A percentile compares a stretch with the other conserved stretches of the same genome.
Evolutionary conservation across 345 rosid genomes (phyloP).

Genomic region (Dimocarpus longan): DNA sequence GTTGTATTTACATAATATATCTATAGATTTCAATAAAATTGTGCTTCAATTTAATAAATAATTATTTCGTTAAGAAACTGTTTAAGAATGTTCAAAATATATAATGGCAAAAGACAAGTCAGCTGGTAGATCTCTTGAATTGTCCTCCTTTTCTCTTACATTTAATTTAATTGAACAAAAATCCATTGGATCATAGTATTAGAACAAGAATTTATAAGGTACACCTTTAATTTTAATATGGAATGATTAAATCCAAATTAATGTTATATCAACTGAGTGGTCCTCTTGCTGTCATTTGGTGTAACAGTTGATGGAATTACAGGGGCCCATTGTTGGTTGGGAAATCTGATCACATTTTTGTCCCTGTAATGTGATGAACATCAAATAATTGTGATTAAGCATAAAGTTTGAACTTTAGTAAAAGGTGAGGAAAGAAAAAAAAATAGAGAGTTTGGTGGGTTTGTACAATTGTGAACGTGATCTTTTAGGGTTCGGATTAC

Average conservation of each 20-base stretch:
- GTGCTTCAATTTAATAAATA: too few relatives aligned
- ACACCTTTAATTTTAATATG: not conserved
- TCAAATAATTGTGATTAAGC: not conserved
- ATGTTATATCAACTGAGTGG: not conserved
- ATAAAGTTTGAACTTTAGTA: not conserved
- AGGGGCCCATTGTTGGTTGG: slow-evolving; percentile 7
- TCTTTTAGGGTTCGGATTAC: too few relatives aligned
- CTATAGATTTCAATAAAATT: too few relatives aligned
- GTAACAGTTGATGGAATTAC: not conserved
- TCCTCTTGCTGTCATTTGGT: not conserved
- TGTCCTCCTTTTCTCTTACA: not conserved
- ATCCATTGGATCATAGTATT: not conserved
- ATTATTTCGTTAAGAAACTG: too few relatives aligned
- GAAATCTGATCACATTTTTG: slow-evolving; percentile 3
- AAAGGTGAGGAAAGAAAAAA: not conserved
- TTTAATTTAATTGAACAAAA: too few relatives aligned
- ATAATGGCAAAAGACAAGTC: too few relatives aligned
- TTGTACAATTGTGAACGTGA: too few relatives aligned
- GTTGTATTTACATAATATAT: too few relatives aligned
- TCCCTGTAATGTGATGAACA: not conserved
- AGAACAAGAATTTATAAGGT: not conserved
- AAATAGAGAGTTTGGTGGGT: not conserved
- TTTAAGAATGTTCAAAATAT: too few relatives aligned
- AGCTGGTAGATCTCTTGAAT: not conserved
- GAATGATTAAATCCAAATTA: not conserved